Conservation (phyloP, 345 rosid genomes). For the Citrus cavaleriei region DNA sequence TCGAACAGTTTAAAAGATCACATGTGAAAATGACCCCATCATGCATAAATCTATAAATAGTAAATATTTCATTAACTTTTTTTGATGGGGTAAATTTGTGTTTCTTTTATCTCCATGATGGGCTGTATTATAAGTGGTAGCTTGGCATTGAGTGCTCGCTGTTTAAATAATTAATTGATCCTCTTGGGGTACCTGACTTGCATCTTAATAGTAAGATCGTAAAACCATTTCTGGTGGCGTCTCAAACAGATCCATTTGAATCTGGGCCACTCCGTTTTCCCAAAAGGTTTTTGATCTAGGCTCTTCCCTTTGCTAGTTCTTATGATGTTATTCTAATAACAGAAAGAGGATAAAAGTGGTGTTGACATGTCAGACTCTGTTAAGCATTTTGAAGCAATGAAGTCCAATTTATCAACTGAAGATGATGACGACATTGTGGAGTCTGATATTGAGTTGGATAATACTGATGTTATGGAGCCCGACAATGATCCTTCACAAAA, state of each 20-base stretch:
- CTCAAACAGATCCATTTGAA: not conserved
- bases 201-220: not conserved
- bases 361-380: constrained; percentile 39
- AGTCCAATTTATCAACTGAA: constrained; percentile 26
- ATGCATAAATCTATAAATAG: not conserved
- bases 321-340: not conserved
- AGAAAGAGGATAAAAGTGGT: constrained; percentile 43
- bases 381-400: constrained; percentile 23
- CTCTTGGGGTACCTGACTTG: not conserved
- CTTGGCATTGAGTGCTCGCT: not conserved
- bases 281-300: not conserved
- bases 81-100: not conserved
- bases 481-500: constrained; percentile 71
- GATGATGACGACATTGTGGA: constrained; percentile 51
- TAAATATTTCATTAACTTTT: not conserved
- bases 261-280: not conserved
- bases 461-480: constrained; percentile 60
- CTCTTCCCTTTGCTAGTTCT: not conserved
- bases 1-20: not conserved
- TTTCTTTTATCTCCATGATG: not conserved
- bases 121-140: not conserved
- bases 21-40: not conserved
- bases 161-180: not conserved
- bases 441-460: constrained; percentile 79
- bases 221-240: not conserved